Evolutionary conservation across 2,329 filamentous ascomycete species (phyloP), one percentile per base, ranked within the genome.

Genomic region (Talaromyces sp.): DNA sequence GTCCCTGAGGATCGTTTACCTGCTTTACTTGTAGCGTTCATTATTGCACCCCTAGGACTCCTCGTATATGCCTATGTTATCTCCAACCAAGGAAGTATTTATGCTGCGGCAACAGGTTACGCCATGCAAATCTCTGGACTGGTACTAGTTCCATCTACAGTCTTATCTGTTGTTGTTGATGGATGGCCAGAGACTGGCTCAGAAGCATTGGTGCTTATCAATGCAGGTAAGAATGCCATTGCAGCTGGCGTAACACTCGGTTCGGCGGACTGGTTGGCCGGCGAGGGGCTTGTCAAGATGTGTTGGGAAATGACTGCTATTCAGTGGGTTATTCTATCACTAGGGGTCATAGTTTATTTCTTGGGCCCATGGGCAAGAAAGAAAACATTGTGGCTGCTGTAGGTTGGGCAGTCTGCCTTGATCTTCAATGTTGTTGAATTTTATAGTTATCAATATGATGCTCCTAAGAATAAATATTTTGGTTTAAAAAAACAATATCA

Each of bases 1-100:
- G 71, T 76, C 56, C 76, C 77, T 23, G 75, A 79, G 60, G 72
- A 77, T 65, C 71, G 76, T 31, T 67, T 79, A 2, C 73, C 77
- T 2, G 70, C 75, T 2, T 69, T 79, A 1, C 68, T 75, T 28
- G 64, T 78, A 10, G 76, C 76, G 5, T 72, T 78, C 52, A 51
- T 75, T n/a, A 56, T 75, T 36, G 71, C 69, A n/a, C 70, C 74
- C 4, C 56, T 68, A 4, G 74, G 73, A 8, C 68, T 76, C 1
- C 64, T 74, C 28, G 65, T 75, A n/a, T 73, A 72, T 52, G 69
- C 70, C 36, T 74, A 73, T 54, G 71, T 68, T 4, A 44, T 74
- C 30, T 61, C 69, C 1, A 61, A 66, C 1, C 54, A 66, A n/a
- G 64, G 65, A 40, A 65, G 69, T 36, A 68, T 67, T 34, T 66